These are phyloP conservation scores for Thelephora terrestris DNA, from an alignment of 1,284 basidiomycete genomes.

Conservation along the genomic window DNA sequence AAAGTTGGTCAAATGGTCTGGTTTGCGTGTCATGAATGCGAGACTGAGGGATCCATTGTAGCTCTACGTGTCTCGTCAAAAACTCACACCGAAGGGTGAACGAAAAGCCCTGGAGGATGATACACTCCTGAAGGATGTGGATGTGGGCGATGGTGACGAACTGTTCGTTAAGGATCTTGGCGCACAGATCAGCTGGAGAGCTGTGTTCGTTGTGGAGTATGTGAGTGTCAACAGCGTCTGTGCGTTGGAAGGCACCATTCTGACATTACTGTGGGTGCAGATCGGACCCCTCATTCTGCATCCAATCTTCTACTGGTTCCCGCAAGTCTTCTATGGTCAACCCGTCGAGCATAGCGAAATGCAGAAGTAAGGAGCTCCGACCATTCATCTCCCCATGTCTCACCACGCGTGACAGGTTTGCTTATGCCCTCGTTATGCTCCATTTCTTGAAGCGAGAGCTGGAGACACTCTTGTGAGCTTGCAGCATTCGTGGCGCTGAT, in stretches of 20 bases:
- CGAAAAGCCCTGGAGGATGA: conserved; percentile 56
- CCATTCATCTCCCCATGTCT: neutral
- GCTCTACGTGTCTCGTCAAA: conserved; percentile 68
- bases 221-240: conserved; percentile 35
- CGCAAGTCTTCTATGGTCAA: conserved; percentile 57
- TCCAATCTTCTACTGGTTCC: conserved; percentile 75
- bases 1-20: conserved; percentile 34
- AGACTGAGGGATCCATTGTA: conserved; percentile 20
- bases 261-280: conserved; percentile 29
- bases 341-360: conserved; percentile 64
- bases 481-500: neutral
- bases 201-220: conserved; percentile 87
- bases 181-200: conserved; percentile 77
- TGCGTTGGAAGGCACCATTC: neutral
- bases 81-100: conserved; percentile 53
- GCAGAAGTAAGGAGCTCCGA: conserved; percentile 54
- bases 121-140: conserved; percentile 46
- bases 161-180: conserved; percentile 83
- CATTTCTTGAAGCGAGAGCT: conserved; percentile 93
- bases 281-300: conserved; percentile 87
- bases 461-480: conserved; percentile 81
- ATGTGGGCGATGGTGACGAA: conserved; percentile 46
- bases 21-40: neutral
- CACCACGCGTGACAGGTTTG: conserved; percentile 40
- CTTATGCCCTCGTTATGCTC: conserved; percentile 69